These are phyloP conservation scores for Aureobasidium sp. DNA, from an alignment of 2,329 filamentous ascomycete species.

Conservation along the genomic window DNA sequence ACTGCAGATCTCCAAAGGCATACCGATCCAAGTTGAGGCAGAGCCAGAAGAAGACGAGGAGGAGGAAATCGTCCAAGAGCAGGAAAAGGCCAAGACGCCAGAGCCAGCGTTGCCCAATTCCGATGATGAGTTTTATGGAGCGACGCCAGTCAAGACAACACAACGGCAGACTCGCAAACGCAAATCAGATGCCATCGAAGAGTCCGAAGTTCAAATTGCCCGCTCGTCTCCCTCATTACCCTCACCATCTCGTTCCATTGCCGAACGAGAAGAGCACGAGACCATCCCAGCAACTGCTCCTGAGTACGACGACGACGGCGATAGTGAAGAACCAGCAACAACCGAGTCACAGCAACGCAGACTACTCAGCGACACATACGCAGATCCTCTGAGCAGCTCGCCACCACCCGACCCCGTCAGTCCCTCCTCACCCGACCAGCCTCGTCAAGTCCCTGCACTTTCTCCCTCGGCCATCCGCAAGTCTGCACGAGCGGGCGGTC, in stretches of 20 bases:
- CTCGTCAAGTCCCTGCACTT: slow-evolving; percentile 16
- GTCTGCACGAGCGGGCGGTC: slow-evolving; percentile 23
- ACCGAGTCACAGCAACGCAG: slow-evolving; percentile 8
- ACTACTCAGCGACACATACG: slow-evolving; percentile 14
- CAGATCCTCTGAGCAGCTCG: slow-evolving; percentile 18
- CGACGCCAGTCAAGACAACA: neutral
- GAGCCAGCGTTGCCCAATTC: neutral
- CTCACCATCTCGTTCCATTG: neutral
- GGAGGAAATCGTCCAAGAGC: neutral
- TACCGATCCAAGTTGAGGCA: neutral
- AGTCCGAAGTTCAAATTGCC: slow-evolving; percentile 30
- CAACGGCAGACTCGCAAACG: slow-evolving; percentile 11
- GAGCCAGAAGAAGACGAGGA: neutral
- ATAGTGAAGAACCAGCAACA: neutral
- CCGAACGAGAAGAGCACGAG: neutral
- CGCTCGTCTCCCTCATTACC: slow-evolving; percentile 32
- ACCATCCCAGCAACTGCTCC: slow-evolving; percentile 10
- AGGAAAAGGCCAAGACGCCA: slow-evolving; percentile 16
- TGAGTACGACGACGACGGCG: neutral
- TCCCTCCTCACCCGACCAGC: neutral
- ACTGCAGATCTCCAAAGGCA: slow-evolving; percentile 25
- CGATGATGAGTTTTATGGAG: slow-evolving; percentile 11
- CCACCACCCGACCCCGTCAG: slow-evolving; percentile 16
- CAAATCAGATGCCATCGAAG: slow-evolving; percentile 19
- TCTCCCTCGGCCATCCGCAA: slow-evolving; percentile 20